These are phyloP conservation scores for Coriaria nepalensis DNA, from an alignment of 306 rosid genomes.

Conservation along the genomic window DNA sequence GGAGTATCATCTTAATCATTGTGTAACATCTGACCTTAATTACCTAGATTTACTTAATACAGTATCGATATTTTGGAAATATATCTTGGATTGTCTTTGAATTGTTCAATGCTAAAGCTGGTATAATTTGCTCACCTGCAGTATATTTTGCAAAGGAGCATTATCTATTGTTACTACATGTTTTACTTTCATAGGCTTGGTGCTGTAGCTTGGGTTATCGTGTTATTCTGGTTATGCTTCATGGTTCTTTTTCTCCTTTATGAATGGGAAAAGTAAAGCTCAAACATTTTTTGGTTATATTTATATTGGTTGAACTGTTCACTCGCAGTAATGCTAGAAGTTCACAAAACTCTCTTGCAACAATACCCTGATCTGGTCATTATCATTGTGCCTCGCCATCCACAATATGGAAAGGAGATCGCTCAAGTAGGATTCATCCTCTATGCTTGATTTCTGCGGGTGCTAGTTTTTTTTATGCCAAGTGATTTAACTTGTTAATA, in stretches of 20 bases:
- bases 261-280: neutral
- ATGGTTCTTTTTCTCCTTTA: too few species aligned
- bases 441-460: neutral
- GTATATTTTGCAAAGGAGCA: too few species aligned
- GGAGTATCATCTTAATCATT: too few species aligned
- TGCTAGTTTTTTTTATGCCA: neutral
- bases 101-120: too few species aligned
- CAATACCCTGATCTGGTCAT: conserved; percentile 49
- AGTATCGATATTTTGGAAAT: too few species aligned
- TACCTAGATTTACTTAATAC: too few species aligned
- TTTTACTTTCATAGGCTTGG: too few species aligned
- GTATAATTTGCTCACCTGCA: neutral
- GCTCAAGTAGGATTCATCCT: conserved; percentile 39
- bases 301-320: conserved; percentile 11
- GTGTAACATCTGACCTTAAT: too few species aligned
- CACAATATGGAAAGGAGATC: conserved; percentile 63
- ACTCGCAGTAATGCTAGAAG: conserved; percentile 59
- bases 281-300: neutral
- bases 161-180: too few species aligned
- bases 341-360: conserved; percentile 48
- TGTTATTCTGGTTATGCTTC: too few species aligned
- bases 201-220: too few species aligned
- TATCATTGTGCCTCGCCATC: conserved; percentile 74
- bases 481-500: too few species aligned
- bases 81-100: neutral